Evolutionary conservation across 371 early-diverging fungal species (phyloP).

Genomic region (Massospora cicadina): DNA sequence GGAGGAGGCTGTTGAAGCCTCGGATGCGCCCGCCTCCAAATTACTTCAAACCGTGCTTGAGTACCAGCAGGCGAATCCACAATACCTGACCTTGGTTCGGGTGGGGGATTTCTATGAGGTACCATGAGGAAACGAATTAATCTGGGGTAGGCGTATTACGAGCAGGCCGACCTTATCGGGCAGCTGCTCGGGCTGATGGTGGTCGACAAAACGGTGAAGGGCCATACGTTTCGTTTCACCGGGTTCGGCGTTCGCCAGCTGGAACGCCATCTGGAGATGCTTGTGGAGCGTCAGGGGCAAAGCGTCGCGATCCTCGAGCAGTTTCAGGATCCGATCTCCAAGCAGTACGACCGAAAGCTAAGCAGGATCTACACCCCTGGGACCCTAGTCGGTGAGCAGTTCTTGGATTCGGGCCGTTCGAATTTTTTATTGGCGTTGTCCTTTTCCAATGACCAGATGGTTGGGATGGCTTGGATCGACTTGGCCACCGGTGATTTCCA

Average conservation of each 20-base stretch:
- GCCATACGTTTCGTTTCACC: constrained; percentile 35
- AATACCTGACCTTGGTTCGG: constrained; percentile 65
- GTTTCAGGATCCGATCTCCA: constrained; percentile 25
- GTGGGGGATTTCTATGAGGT: constrained; percentile 91
- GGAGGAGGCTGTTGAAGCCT: background rate
- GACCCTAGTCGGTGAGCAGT: constrained; percentile 58
- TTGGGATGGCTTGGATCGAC: constrained; percentile 83
- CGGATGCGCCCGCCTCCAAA: constrained; percentile 8
- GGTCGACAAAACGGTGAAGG: constrained; percentile 27
- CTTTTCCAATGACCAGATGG: constrained; percentile 19
- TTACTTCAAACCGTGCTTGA: constrained; percentile 27
- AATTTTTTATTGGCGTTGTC: constrained; percentile 38
- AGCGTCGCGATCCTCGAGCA: constrained; percentile 82
- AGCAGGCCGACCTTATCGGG: constrained; percentile 51
- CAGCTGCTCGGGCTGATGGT: constrained; percentile 48
- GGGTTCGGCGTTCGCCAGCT: constrained; percentile 56
- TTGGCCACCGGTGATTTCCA: constrained; percentile 79
- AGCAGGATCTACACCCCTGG: constrained; percentile 76
- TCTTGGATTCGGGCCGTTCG: constrained; percentile 34
- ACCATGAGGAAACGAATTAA: constrained; percentile 11
- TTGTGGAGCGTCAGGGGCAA: constrained; percentile 43
- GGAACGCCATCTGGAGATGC: constrained; percentile 54
- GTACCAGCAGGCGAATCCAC: constrained; percentile 42
- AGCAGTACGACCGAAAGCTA: constrained; percentile 40
- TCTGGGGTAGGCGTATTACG: constrained; percentile 38